Percentiles rank a stretch among this genome's conserved stretches.
Evolutionary conservation across 2,329 filamentous ascomycete genomes (phyloP).

Genomic region (Penicillium sp.): DNA sequence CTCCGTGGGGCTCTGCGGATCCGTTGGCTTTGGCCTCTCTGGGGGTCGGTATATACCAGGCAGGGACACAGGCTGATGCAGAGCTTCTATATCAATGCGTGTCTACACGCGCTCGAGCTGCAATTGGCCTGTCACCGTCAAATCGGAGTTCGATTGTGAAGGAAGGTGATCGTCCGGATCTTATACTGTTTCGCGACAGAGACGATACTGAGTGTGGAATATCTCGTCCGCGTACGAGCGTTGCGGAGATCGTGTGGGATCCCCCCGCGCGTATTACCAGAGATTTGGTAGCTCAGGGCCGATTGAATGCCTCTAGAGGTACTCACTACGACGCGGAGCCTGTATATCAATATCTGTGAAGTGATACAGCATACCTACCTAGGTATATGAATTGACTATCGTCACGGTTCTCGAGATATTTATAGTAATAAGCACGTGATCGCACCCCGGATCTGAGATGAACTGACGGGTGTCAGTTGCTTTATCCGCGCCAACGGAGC

Average conservation of each 20-base stretch:
- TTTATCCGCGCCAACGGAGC: neutral
- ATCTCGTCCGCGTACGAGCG: slow-evolving; percentile 26
- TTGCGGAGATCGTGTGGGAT: slow-evolving; percentile 42
- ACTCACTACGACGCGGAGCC: neutral
- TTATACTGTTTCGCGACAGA: slow-evolving; percentile 27
- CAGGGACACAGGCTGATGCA: slow-evolving; percentile 60
- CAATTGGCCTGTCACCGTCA: slow-evolving; percentile 30
- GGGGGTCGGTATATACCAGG: slow-evolving; percentile 66
- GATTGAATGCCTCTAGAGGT: slow-evolving; percentile 6
- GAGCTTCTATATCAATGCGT: slow-evolving; percentile 58
- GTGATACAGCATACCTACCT: neutral
- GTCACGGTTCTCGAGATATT: neutral
- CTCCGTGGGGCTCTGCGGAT: slow-evolving; percentile 66
- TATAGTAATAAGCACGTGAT: neutral
- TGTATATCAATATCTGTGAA: neutral
- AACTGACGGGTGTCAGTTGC: neutral
- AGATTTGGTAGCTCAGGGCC: slow-evolving; percentile 25
- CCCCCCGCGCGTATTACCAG: slow-evolving; percentile 30
- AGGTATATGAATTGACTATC: neutral
- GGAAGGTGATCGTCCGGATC: slow-evolving; percentile 14
- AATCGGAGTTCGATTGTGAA: slow-evolving; percentile 7
- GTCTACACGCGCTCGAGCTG: slow-evolving; percentile 43
- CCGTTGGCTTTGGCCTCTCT: slow-evolving; percentile 62
- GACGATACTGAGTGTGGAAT: slow-evolving; percentile 33
- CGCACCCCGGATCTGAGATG: neutral